Percentiles rank a stretch among this genome's conserved stretches.
Conservation (phyloP, 1,284 basidiomycete species). For the Entoloma clypeatum region DNA sequence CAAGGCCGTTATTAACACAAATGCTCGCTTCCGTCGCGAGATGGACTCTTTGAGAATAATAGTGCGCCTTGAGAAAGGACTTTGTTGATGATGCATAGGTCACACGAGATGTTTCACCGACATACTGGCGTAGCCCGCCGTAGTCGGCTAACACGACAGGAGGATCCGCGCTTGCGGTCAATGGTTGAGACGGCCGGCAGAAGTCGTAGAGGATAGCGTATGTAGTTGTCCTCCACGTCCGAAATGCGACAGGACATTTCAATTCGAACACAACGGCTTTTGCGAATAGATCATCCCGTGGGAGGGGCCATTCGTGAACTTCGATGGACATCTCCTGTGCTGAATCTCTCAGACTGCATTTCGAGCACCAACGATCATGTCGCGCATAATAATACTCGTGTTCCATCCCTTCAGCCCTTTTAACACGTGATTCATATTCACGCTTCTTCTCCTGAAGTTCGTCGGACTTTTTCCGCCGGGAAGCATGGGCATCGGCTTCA, state of each 20-base stretch:
- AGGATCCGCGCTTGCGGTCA: background rate
- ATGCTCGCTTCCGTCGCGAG: constrained; percentile 17
- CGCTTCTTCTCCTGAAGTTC: constrained; percentile 23
- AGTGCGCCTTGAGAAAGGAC: constrained; percentile 37
- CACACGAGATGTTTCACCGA: constrained; percentile 22
- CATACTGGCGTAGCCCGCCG: background rate
- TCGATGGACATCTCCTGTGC: constrained; percentile 29
- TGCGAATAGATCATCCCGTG: constrained; percentile 22
- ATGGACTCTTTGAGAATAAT: constrained; percentile 28
- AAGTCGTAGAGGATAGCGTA: constrained; percentile 35
- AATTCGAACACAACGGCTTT: constrained; percentile 44
- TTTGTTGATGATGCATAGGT: constrained; percentile 38
- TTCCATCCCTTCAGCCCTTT: constrained; percentile 1
- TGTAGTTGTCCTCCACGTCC: constrained; percentile 42
- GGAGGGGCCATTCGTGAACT: constrained; percentile 50
- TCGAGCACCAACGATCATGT: constrained; percentile 19
- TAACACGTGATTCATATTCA: constrained; percentile 18
- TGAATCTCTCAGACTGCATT: constrained; percentile 29
- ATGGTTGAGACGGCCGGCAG: constrained; percentile 13
- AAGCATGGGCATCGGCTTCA: constrained; percentile 20
- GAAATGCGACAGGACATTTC: constrained; percentile 34
- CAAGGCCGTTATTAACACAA: constrained; percentile 35
- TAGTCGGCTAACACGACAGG: constrained; percentile 6
- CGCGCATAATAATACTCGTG: background rate
- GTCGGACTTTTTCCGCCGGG: constrained; percentile 18